Conservation (phyloP, 1,284 basidiomycete species). For the Lentinula novae-zelandiae region DNA sequence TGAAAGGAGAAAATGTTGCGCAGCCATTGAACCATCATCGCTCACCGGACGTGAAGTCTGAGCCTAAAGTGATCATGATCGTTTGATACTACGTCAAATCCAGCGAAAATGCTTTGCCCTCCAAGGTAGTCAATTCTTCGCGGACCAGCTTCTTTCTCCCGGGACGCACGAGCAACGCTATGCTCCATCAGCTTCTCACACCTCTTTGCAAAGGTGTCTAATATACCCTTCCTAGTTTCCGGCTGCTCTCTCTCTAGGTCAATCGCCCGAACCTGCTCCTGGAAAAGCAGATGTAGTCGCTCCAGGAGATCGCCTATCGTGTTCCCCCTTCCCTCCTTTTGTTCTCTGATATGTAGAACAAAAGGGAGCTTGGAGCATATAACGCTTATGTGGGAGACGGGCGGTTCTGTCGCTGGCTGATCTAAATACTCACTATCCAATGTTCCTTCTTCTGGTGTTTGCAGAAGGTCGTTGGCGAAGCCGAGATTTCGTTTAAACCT, state of each 20-base stretch:
- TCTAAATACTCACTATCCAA: neutral
- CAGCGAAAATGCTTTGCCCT: neutral
- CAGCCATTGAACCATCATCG: neutral
- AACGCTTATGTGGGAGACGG: neutral
- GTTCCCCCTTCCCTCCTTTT: neutral
- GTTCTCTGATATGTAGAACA: neutral
- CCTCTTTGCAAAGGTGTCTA: neutral
- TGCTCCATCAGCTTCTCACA: conserved; percentile 5
- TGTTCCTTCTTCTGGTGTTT: neutral
- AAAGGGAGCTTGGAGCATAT: neutral
- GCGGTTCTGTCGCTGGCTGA: neutral
- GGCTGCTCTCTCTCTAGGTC: neutral
- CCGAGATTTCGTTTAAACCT: neutral
- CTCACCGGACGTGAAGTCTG: conserved; percentile 5
- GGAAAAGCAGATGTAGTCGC: neutral
- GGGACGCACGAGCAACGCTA: neutral
- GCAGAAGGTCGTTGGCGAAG: conserved; percentile 1
- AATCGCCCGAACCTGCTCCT: neutral
- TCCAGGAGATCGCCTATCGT: neutral
- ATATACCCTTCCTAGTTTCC: neutral
- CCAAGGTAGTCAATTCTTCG: conserved; percentile 1
- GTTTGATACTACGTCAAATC: neutral
- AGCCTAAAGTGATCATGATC: neutral
- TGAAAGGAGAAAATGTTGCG: neutral
- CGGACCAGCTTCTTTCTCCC: neutral